Base-by-base conservation (phyloP, 306 rosid genomes). In the Cicer judaicum region DNA sequence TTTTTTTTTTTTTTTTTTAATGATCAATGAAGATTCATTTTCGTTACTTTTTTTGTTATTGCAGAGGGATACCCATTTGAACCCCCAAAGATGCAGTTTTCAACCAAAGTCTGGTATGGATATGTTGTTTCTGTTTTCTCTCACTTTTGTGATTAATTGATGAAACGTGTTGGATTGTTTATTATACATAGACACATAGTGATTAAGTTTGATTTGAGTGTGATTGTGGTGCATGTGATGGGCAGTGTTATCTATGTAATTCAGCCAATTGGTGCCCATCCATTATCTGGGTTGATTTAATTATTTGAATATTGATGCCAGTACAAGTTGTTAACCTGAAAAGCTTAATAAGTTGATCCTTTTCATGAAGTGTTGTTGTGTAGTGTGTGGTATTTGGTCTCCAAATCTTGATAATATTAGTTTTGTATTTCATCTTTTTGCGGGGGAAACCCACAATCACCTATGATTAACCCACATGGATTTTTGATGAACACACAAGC, bases 61-160 rank as follows among this genome's bases (percentile, higher is more conserved):
- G 92, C 89, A 94, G 99, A 94, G 70, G 98, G 96, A 6, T 94
- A 94, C 81, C 99, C 99, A 1, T 94, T 94, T 78, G 97, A 94
- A 83, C 99, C 99, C 1, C 99, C 98, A 10, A 94, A 92, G 85
- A 94, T 94, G 99, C 85, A 88, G 74, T 94, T 94, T 79, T 57
- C 91, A 4, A 94, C 98, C 13, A 94, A 94, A 92, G 98, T 94
- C 62, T 94, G 99, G 99, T 94, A 85, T 44, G 62, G 18, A 29
- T 50, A 24, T 50, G 14, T 69, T 52, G 8, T 42, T 38, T 52
- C 1, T 64, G 18, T 73, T 53, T 1, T 34, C 2, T 4, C 39
- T 5, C 1, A 2, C 42, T 47, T 11, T 18, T 39, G 49, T 59
- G 34, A 39, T 46, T 69, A 18, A 14, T 65, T 21, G 54, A 53